Percentiles rank a stretch among this genome's conserved stretches.
Evolutionary conservation across 106 monocot species (phyloP).

Genomic region (Hemerocallis citrina): DNA sequence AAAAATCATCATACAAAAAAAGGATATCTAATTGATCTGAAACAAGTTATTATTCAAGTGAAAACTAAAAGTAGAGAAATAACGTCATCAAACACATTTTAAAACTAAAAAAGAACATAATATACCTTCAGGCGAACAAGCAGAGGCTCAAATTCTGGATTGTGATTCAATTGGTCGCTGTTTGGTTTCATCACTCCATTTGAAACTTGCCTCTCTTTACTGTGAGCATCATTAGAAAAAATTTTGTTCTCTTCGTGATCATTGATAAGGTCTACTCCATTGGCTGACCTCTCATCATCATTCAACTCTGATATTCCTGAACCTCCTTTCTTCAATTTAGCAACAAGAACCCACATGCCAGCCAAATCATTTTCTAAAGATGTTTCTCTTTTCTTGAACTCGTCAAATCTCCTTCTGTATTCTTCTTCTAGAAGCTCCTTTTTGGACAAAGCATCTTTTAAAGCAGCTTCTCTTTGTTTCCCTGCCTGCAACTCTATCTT

Average conservation of each 20-base stretch:
- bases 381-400: slow-evolving; percentile 71
- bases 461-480: slow-evolving; percentile 67
- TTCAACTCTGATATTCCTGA: slow-evolving; percentile 43
- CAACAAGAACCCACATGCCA: slow-evolving; percentile 98
- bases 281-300: slow-evolving; percentile 35
- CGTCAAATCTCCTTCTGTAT: slow-evolving; percentile 67
- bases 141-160: slow-evolving; percentile 68
- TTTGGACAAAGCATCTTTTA: slow-evolving; percentile 73
- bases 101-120: slow-evolving; percentile 1
- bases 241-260: slow-evolving; percentile 44
- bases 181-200: slow-evolving; percentile 22
- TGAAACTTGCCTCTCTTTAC: slow-evolving; percentile 33
- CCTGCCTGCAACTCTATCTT: slow-evolving; percentile 56
- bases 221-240: slow-evolving; percentile 22
- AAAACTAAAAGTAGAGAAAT: background rate
- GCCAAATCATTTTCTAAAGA: slow-evolving; percentile 90
- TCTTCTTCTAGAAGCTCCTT: slow-evolving; percentile 73
- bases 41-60: background rate
- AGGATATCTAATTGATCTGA: too few relatives aligned
- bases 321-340: slow-evolving; percentile 78
- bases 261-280: slow-evolving; percentile 24
- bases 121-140: slow-evolving; percentile 83
- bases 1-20: too few relatives aligned
- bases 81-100: too few relatives aligned
- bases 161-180: slow-evolving; percentile 34